Conservation (phyloP, 2,329 filamentous ascomycete species). For the Ophidiomyces ophidiicola region DNA sequence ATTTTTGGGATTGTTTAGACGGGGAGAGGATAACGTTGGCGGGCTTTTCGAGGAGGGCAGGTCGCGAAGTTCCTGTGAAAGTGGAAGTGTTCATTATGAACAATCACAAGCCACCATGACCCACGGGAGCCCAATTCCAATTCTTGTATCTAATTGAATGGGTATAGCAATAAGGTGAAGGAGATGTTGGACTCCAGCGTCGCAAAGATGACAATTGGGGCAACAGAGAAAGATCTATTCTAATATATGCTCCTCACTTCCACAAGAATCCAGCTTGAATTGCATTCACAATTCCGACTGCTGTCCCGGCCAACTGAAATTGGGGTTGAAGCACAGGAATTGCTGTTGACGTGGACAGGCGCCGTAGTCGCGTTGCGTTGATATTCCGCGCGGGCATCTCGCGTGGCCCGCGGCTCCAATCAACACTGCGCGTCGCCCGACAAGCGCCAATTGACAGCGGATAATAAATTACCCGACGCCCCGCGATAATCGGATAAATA, state of each 20-base stretch:
- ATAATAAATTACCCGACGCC: background rate
- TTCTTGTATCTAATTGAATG: constrained; percentile 5
- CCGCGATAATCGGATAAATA: background rate
- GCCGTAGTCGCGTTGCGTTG: too few species aligned
- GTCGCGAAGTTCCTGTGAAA: constrained; percentile 28
- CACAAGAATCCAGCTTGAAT: background rate
- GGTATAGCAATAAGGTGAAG: background rate
- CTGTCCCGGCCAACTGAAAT: background rate
- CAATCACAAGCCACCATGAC: background rate
- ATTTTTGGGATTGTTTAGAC: constrained; percentile 14
- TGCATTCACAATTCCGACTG: background rate
- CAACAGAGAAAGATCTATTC: background rate
- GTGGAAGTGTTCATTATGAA: constrained; percentile 17
- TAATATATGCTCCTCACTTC: background rate
- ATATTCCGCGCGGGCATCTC: too few species aligned
- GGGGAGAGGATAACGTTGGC: constrained; percentile 32
- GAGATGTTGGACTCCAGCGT: background rate
- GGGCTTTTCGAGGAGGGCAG: constrained; percentile 32
- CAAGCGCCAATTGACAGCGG: background rate
- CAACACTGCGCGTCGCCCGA: background rate
- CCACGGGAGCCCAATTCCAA: too few species aligned
- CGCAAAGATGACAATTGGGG: background rate
- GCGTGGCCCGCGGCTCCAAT: too few species aligned
- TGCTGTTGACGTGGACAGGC: constrained; percentile 1
- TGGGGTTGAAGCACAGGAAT: background rate